Percentiles rank a stretch among this genome's conserved stretches.
These are phyloP conservation scores for Serendipita vermifera DNA, from an alignment of 768 basidiomycete species.

Conservation along the genomic window DNA sequence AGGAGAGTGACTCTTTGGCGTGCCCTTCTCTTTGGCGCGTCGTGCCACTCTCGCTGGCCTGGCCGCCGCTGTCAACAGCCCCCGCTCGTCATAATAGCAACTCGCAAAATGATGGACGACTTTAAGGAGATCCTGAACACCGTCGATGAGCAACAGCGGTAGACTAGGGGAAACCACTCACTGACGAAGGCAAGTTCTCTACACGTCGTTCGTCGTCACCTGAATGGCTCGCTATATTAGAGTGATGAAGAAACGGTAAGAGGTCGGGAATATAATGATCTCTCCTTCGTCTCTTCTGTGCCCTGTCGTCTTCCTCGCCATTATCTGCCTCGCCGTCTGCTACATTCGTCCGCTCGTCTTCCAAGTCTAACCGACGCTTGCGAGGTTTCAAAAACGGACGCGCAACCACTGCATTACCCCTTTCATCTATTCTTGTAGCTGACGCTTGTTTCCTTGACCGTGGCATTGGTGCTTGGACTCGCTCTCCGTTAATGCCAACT, in stretches of 20 bases:
- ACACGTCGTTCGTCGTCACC: too few relatives aligned
- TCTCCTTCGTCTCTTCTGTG: background rate
- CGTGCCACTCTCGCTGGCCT: background rate
- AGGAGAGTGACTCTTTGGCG: slow-evolving; percentile 13
- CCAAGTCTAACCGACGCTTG: background rate
- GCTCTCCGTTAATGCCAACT: background rate
- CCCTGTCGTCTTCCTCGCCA: background rate
- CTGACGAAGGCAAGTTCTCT: background rate
- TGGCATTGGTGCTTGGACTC: background rate
- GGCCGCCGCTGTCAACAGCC: background rate
- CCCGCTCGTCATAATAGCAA: slow-evolving; percentile 5
- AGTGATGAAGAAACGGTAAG: background rate
- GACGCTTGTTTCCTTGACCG: background rate
- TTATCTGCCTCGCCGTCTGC: background rate
- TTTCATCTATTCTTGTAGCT: background rate
- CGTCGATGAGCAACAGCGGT: background rate
- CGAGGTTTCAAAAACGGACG: background rate
- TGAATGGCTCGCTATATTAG: too few relatives aligned
- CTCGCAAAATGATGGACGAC: slow-evolving; percentile 2
- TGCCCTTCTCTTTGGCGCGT: background rate
- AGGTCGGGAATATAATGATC: background rate
- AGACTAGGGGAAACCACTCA: background rate
- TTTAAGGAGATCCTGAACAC: slow-evolving; percentile 1
- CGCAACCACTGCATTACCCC: background rate
- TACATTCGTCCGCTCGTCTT: background rate